phyloP scores from a whole-genome alignment of 2,329 filamentous ascomycete species.

The Chrysosporium queenslandicum region DNA sequence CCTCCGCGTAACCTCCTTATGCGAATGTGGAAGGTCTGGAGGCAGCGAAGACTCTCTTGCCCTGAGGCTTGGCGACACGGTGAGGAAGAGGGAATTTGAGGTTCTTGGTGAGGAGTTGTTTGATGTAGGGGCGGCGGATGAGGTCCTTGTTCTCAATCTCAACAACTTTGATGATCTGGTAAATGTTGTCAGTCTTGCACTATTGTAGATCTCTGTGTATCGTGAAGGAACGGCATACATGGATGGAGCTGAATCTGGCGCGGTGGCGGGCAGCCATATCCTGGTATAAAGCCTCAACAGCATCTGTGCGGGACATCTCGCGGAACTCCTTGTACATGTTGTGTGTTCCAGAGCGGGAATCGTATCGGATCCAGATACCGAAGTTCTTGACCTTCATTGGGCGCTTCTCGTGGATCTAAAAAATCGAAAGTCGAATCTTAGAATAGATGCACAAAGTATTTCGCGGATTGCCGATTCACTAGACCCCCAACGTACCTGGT shows the following conservation, averaged over 20 bases:
- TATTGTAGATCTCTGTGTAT: neutral
- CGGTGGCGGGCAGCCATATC: slow-evolving; percentile 99
- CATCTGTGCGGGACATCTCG: slow-evolving; percentile 91
- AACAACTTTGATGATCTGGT: slow-evolving; percentile 91
- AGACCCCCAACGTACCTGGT: slow-evolving; percentile 57
- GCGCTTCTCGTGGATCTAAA: slow-evolving; percentile 94
- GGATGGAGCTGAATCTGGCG: slow-evolving; percentile 94
- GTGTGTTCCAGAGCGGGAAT: slow-evolving; percentile 98
- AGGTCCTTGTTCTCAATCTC: slow-evolving; percentile 92
- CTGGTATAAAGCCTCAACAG: slow-evolving; percentile 94
- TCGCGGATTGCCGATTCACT: neutral
- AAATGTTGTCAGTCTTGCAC: slow-evolving; percentile 9
- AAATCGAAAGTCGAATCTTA: slow-evolving; percentile 6
- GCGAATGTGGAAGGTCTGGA: slow-evolving; percentile 95
- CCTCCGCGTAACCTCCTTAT: slow-evolving; percentile 48
- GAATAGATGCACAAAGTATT: neutral
- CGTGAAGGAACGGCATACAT: slow-evolving; percentile 57
- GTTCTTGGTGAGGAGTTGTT: slow-evolving; percentile 89
- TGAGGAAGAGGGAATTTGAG: slow-evolving; percentile 98
- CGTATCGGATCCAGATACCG: slow-evolving; percentile 99
- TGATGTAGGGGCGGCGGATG: slow-evolving; percentile 98
- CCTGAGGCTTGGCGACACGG: slow-evolving; percentile 72
- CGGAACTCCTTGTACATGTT: slow-evolving; percentile 99
- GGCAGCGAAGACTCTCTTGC: slow-evolving; percentile 86
- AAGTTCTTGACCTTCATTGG: slow-evolving; percentile 99